These are phyloP conservation scores for Penicillium sp. DNA, from an alignment of 2,329 filamentous ascomycete genomes.

Conservation along the genomic window DNA sequence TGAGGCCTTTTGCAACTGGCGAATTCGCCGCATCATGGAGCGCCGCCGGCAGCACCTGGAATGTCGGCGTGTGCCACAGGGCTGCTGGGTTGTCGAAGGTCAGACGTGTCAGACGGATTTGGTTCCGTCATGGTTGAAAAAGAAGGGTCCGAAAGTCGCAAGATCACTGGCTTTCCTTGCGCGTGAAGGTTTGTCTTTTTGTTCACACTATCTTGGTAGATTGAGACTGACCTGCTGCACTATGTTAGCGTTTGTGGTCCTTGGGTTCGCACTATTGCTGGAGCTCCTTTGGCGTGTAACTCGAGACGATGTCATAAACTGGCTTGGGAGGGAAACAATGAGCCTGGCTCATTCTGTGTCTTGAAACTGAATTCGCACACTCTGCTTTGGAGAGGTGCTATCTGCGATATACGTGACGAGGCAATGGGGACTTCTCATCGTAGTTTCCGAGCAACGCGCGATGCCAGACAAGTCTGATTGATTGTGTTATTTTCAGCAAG, in stretches of 20 bases:
- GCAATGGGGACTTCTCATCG: too few relatives aligned
- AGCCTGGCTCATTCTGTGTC: background rate
- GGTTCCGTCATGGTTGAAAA: slow-evolving; percentile 33
- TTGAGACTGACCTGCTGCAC: background rate
- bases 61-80: slow-evolving; percentile 33
- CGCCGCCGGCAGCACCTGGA: slow-evolving; percentile 43
- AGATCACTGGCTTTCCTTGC: slow-evolving; percentile 14
- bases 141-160: slow-evolving; percentile 15
- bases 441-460: too few relatives aligned
- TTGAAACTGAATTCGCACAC: background rate
- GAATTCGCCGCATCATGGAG: slow-evolving; percentile 46
- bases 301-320: background rate
- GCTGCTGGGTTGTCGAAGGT: slow-evolving; percentile 43
- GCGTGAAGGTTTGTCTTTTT: slow-evolving; percentile 32
- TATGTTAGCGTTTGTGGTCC: slow-evolving; percentile 7
- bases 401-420: background rate
- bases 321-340: background rate
- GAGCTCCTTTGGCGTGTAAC: background rate
- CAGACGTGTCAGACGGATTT: slow-evolving; percentile 34
- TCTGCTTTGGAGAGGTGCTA: background rate
- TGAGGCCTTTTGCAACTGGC: slow-evolving; percentile 43
- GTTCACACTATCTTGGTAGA: background rate
- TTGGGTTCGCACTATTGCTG: slow-evolving; percentile 3
- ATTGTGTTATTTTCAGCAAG: background rate
- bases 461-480: background rate